phyloP scores from a whole-genome alignment of 805 yeast species.

The Ogataea minuta region DNA sequence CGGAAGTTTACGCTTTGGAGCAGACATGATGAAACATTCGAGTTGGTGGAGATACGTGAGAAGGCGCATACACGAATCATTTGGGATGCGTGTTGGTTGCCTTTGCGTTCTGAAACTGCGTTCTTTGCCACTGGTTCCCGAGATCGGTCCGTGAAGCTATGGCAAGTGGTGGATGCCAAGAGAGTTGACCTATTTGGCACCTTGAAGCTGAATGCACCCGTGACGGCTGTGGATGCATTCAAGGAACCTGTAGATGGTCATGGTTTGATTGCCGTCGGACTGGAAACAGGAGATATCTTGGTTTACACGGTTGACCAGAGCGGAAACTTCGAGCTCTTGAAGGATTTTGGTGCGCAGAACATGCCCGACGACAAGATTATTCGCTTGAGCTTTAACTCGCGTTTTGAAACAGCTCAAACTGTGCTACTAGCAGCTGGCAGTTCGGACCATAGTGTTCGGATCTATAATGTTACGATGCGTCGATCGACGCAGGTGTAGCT shows the following conservation, averaged over 20 bases:
- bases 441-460: constrained; percentile 60
- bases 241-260: constrained; percentile 31
- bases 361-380: constrained; percentile 64
- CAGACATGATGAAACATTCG: constrained; percentile 30
- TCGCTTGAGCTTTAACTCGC: constrained; percentile 51
- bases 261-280: constrained; percentile 57
- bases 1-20: constrained; percentile 80
- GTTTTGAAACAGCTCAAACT: constrained; percentile 18
- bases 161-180: constrained; percentile 41
- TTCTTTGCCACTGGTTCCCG: constrained; percentile 84
- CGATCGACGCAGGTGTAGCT: constrained; percentile 13
- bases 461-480: constrained; percentile 17
- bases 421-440: constrained; percentile 59
- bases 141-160: constrained; percentile 72
- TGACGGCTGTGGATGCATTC: constrained; percentile 64
- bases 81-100: constrained; percentile 94
- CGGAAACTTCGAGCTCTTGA: constrained; percentile 31
- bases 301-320: constrained; percentile 39
- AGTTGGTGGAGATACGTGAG: constrained; percentile 36
- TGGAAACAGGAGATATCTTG: constrained; percentile 62
- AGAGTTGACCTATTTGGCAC: constrained; percentile 36
- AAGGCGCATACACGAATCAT: constrained; percentile 90
- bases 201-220: constrained; percentile 51
- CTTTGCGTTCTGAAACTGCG: constrained; percentile 37
- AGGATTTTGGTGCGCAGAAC: constrained; percentile 36